Conservation (phyloP, 495 filamentous ascomycete genomes). For the Penicillium odoratum region DNA sequence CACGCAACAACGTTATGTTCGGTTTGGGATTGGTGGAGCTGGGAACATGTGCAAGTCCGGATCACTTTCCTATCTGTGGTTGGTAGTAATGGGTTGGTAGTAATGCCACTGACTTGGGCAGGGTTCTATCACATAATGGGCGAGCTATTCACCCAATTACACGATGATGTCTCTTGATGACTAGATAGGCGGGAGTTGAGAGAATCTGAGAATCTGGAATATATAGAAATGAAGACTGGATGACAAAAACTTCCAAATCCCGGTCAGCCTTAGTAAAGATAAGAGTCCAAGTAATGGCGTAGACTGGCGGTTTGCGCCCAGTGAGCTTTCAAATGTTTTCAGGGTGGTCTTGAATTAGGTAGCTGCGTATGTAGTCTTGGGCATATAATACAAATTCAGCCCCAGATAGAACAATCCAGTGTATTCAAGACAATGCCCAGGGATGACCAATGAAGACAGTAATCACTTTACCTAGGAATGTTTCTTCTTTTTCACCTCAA, state of each 20-base stretch:
- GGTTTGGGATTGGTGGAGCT: conserved; percentile 41
- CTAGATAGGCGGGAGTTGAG: not conserved
- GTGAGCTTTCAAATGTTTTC: too few relatives aligned
- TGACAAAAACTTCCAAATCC: too few relatives aligned
- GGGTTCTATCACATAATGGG: conserved; percentile 18
- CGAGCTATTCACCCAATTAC: conserved; percentile 4
- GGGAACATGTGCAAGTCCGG: conserved; percentile 40
- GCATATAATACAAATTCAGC: not conserved
- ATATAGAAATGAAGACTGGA: too few relatives aligned
- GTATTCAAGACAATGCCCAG: not conserved
- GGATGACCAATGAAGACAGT: not conserved
- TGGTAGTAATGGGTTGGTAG: not conserved
- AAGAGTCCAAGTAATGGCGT: too few relatives aligned
- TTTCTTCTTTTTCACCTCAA: not conserved
- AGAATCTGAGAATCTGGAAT: too few relatives aligned
- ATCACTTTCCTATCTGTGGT: conserved; percentile 7
- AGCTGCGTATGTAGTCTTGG: not conserved
- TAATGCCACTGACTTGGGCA: conserved; percentile 12
- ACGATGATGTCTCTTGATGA: conserved; percentile 1
- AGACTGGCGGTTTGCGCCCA: too few relatives aligned
- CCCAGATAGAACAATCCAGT: not conserved
- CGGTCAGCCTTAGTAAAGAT: too few relatives aligned
- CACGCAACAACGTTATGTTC: conserved; percentile 32
- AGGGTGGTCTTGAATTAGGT: too few relatives aligned
- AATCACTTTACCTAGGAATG: not conserved